Conservation (phyloP, 495 filamentous ascomycete genomes). For the Tuber magnatum region DNA sequence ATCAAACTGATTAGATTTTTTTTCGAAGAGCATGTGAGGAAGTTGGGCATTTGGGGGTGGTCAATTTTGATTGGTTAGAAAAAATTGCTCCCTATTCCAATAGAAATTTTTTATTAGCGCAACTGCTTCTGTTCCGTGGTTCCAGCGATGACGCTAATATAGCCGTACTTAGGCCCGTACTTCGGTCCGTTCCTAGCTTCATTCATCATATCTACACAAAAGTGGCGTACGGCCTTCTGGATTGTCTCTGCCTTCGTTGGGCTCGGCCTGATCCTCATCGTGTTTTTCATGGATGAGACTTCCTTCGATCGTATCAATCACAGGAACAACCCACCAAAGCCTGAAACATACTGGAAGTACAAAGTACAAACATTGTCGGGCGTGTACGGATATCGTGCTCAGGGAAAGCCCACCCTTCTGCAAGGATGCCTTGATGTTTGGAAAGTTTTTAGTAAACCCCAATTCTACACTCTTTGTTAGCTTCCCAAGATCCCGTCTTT, state of each 20-base stretch:
- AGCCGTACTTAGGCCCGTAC: conserved; percentile 17
- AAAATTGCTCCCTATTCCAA: background rate
- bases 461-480: conserved; percentile 33
- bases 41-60: conserved; percentile 38
- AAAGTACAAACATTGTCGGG: conserved; percentile 25
- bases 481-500: background rate
- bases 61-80: conserved; percentile 25
- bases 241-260: conserved; percentile 26
- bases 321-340: conserved; percentile 28
- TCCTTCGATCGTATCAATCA: conserved; percentile 22
- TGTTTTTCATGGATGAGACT: conserved; percentile 33
- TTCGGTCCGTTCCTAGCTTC: conserved; percentile 36
- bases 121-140: background rate
- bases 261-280: conserved; percentile 22
- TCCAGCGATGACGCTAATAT: background rate
- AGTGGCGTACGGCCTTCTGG: conserved; percentile 31
- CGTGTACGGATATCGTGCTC: conserved; percentile 24
- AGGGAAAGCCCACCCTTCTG: conserved; percentile 19
- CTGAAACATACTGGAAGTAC: conserved; percentile 14
- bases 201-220: conserved; percentile 16
- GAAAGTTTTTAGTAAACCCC: conserved; percentile 26
- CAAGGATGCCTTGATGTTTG: conserved; percentile 23
- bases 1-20: conserved; percentile 16
- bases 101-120: background rate
- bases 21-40: conserved; percentile 35